A percentile compares a stretch with the other conserved stretches of the same genome.
These are phyloP conservation scores for Ampelocalamus luodianensis DNA, from an alignment of 176 grass and related monocot species.

Conservation along the genomic window DNA sequence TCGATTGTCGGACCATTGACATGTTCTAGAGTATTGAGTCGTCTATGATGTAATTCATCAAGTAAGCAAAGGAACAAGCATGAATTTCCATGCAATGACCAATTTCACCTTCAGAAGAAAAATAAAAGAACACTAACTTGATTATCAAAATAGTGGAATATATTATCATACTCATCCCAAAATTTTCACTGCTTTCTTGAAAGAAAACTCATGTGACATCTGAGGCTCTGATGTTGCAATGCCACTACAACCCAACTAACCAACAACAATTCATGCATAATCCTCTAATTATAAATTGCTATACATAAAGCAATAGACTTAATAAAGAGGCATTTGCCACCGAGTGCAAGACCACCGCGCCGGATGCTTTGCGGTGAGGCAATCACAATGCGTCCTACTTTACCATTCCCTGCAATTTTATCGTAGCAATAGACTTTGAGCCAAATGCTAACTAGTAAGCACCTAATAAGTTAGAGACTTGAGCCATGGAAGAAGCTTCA, in stretches of 20 bases:
- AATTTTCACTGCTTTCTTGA: neutral
- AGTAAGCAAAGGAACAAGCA: constrained; percentile 6
- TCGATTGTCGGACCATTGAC: neutral
- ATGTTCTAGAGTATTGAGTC: constrained; percentile 8
- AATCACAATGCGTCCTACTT: too few species aligned
- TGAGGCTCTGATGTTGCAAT: constrained; percentile 18
- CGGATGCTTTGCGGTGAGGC: too few species aligned
- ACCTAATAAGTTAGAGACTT: too few species aligned
- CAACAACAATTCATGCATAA: constrained; percentile 2
- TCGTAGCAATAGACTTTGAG: too few species aligned
- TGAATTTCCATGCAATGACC: neutral
- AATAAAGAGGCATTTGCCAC: too few species aligned
- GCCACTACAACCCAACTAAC: neutral
- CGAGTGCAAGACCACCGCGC: too few species aligned
- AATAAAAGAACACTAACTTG: neutral
- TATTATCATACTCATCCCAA: neutral
- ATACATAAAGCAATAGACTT: too few species aligned
- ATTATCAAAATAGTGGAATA: constrained; percentile 10
- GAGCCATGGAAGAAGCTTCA: too few species aligned
- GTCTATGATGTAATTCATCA: neutral
- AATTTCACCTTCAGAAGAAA: constrained; percentile 20
- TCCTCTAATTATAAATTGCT: too few species aligned
- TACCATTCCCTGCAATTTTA: too few species aligned
- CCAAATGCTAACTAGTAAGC: too few species aligned
- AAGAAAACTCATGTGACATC: neutral